A percentile compares a stretch with the other conserved stretches of the same genome.
Conservation (phyloP, 1,284 basidiomycete genomes). For the Phellopilus nigrolimitatus region DNA sequence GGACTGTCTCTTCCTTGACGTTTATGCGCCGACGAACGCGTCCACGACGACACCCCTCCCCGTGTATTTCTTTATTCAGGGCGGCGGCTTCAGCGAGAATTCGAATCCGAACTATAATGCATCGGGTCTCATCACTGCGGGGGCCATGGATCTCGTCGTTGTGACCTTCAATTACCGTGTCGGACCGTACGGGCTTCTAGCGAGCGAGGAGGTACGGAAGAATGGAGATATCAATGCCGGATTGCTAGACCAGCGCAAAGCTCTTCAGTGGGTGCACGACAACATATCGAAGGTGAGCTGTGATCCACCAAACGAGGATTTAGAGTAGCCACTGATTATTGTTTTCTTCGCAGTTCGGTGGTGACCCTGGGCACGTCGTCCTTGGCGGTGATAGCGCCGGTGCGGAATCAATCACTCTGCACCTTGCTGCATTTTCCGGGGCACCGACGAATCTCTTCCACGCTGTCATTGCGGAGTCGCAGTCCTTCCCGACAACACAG, state of each 20-base stretch:
- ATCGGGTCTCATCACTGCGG: constrained; percentile 35
- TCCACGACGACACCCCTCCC: constrained; percentile 38
- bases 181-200: constrained; percentile 40
- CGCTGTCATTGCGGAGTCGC: constrained; percentile 22
- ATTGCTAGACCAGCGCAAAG: constrained; percentile 47
- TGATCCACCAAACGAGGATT: too few relatives aligned
- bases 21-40: constrained; percentile 30
- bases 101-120: constrained; percentile 17
- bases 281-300: constrained; percentile 45
- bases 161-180: constrained; percentile 43
- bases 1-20: constrained; percentile 36
- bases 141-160: constrained; percentile 41
- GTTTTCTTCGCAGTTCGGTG: constrained; percentile 44
- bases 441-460: constrained; percentile 23
- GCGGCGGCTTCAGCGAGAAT: constrained; percentile 39
- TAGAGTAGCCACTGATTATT: constrained; percentile 19
- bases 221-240: constrained; percentile 39
- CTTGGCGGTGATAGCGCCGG: too few relatives aligned
- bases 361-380: too few relatives aligned
- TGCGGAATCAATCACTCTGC: too few relatives aligned
- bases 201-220: constrained; percentile 36
- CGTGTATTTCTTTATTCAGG: constrained; percentile 64
- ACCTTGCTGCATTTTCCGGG: too few relatives aligned
- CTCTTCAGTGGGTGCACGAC: constrained; percentile 53
- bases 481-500: constrained; percentile 22